Evolutionary conservation across 345 rosid species (phyloP).

Genomic region (Odontarrhena argentea): DNA sequence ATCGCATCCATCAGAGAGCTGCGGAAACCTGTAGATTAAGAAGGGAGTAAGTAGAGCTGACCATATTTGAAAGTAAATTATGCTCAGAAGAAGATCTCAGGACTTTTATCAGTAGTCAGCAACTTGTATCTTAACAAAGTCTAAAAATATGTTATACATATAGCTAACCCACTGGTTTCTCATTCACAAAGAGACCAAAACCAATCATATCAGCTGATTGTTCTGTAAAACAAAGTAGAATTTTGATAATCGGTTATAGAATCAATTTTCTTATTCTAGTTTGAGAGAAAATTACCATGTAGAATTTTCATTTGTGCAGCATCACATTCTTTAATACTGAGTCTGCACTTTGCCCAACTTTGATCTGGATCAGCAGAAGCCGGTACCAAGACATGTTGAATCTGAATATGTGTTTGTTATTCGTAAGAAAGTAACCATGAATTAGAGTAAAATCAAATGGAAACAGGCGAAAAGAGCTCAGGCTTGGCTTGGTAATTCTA

Average conservation of each 20-base stretch:
- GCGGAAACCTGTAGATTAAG: slow-evolving; percentile 56
- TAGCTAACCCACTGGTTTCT: slow-evolving; percentile 12
- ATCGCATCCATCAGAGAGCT: slow-evolving; percentile 62
- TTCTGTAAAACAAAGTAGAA: not conserved
- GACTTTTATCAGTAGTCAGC: slow-evolving; percentile 1
- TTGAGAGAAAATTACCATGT: no score
- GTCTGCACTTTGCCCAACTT: slow-evolving; percentile 43
- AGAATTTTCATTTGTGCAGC: no score
- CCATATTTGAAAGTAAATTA: not conserved
- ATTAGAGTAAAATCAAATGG: slow-evolving; percentile 13
- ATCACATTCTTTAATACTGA: no score
- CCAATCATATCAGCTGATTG: slow-evolving; percentile 1
- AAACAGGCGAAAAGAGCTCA: not conserved
- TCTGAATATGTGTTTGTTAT: slow-evolving; percentile 47
- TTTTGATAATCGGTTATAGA: no score
- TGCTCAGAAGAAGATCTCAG: slow-evolving; percentile 1
- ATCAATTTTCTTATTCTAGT: no score
- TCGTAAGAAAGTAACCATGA: slow-evolving; percentile 31
- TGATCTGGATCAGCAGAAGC: slow-evolving; percentile 52
- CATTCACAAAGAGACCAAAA: slow-evolving; percentile 36
- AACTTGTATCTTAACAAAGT: slow-evolving; percentile 11
- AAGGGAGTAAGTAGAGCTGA: not conserved
- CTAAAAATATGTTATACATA: not conserved
- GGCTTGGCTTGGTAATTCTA: slow-evolving; percentile 15
- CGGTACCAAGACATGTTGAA: slow-evolving; percentile 73